Percentiles rank a stretch among this genome's conserved stretches.
phyloP scores from a whole-genome alignment of 192 early-diverging fungal genomes.

The Pilaira anomala region DNA sequence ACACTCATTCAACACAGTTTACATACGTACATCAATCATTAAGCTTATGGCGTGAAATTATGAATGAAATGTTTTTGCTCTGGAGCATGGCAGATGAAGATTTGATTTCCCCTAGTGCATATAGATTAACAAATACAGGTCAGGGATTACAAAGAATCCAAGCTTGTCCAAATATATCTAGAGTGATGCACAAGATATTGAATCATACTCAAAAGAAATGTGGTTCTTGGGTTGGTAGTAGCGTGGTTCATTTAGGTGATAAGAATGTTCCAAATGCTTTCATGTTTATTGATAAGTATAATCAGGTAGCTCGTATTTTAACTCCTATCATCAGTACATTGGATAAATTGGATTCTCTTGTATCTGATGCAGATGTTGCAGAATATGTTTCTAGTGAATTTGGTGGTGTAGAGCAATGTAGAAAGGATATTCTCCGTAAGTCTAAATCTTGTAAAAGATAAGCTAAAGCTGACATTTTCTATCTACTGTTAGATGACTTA shows the following conservation, averaged over 20 bases:
- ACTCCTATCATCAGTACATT: conserved; percentile 82
- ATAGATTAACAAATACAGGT: conserved; percentile 93
- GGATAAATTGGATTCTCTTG: conserved; percentile 66
- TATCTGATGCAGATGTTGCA: conserved; percentile 52
- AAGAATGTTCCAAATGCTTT: conserved; percentile 98
- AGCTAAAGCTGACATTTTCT: not conserved
- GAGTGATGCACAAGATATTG: conserved; percentile 86
- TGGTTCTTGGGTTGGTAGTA: conserved; percentile 91
- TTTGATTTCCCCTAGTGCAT: conserved; percentile 61
- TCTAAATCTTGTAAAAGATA: not conserved
- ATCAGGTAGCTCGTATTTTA: conserved; percentile 94
- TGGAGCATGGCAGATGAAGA: conserved; percentile 91
- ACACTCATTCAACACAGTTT: conserved; percentile 91
- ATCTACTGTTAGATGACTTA: conserved; percentile 67
- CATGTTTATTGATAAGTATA: conserved; percentile 98
- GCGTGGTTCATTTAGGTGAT: conserved; percentile 96
- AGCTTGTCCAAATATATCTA: conserved; percentile 73
- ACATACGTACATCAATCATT: conserved; percentile 91
- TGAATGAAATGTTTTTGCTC: conserved; percentile 97
- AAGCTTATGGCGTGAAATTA: conserved; percentile 91
- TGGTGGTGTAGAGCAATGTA: conserved; percentile 60
- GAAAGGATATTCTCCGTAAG: conserved; percentile 68
- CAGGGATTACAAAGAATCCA: conserved; percentile 97
- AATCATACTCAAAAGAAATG: conserved; percentile 76
- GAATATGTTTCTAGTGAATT: conserved; percentile 70